A percentile compares a stretch with the other conserved stretches of the same genome.
Conservation (phyloP, 2,329 filamentous ascomycete species). For the Phialophora chinensis region DNA sequence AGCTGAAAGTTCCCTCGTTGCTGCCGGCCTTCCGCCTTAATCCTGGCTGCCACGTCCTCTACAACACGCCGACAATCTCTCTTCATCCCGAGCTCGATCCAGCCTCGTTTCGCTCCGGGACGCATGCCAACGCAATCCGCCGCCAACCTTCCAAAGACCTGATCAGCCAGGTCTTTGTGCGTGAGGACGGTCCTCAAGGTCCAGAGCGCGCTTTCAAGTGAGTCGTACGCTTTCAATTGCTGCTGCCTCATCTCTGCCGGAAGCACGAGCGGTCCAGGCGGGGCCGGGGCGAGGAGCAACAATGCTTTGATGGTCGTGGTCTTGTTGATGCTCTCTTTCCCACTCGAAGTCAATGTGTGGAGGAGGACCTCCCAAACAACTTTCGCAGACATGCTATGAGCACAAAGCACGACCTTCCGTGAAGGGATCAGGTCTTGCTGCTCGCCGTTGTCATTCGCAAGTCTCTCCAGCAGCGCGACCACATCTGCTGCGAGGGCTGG, state of each 20-base stretch:
- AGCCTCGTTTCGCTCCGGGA: slow-evolving; percentile 18
- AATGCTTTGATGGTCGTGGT: not conserved
- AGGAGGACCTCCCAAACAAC: slow-evolving; percentile 9
- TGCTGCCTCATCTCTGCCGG: slow-evolving; percentile 14
- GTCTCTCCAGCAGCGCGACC: not conserved
- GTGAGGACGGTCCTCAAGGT: slow-evolving; percentile 18
- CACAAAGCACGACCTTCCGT: not conserved
- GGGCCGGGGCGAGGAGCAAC: slow-evolving; percentile 9
- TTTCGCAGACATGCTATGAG: slow-evolving; percentile 21
- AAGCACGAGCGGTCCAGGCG: slow-evolving; percentile 2
- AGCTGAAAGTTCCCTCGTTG: not conserved
- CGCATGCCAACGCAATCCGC: slow-evolving; percentile 11
- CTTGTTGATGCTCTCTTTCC: not conserved
- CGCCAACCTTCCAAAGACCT: not conserved
- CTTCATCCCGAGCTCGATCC: slow-evolving; percentile 18
- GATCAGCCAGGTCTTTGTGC: not conserved
- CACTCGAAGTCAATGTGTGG: not conserved
- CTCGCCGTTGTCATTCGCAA: not conserved
- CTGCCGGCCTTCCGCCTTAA: not conserved
- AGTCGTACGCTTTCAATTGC: slow-evolving; percentile 16
- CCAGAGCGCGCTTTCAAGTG: slow-evolving; percentile 16
- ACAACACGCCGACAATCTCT: slow-evolving; percentile 2
- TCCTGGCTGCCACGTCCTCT: not conserved
- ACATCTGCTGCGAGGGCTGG: slow-evolving; percentile 6
- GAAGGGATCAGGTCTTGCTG: slow-evolving; percentile 3